Evolutionary conservation across 1,139 yeast genomes (phyloP).

Genomic region (Zygosaccharomyces sapae): DNA sequence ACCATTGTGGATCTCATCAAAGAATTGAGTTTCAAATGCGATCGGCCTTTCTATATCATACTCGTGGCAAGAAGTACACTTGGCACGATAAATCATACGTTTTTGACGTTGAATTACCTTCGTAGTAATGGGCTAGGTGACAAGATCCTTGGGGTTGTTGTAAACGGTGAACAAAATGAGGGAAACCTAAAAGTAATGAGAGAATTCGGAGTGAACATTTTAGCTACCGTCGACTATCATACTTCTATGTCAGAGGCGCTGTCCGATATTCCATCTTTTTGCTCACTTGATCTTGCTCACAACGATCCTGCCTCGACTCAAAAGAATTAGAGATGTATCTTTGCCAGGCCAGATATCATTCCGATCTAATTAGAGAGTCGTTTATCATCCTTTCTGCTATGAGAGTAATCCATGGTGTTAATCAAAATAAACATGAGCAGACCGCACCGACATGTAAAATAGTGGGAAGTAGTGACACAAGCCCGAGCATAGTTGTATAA

Average conservation of each 20-base stretch:
- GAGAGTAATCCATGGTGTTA: no score
- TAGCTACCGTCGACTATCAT: constrained; percentile 18
- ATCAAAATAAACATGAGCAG: no score
- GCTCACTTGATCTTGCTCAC: neutral
- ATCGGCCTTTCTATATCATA: constrained; percentile 25
- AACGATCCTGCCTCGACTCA: no score
- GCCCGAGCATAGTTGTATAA: no score
- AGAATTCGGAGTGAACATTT: constrained; percentile 18
- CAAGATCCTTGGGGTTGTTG: constrained; percentile 28
- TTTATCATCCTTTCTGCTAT: no score
- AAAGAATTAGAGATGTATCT: no score
- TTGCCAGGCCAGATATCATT: no score
- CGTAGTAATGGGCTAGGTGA: constrained; percentile 18
- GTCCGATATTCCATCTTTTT: constrained; percentile 9
- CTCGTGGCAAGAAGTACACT: constrained; percentile 36
- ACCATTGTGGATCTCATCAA: constrained; percentile 34
- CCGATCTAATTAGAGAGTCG: no score
- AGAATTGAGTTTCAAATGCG: constrained; percentile 14
- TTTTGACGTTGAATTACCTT: constrained; percentile 33
- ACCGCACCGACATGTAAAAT: no score
- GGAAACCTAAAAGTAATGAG: constrained; percentile 28
- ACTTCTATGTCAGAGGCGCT: constrained; percentile 6
- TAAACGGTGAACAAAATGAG: constrained; percentile 31
- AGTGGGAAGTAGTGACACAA: no score
- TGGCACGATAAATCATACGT: constrained; percentile 37